phyloP scores from a whole-genome alignment of 2,329 filamentous ascomycete genomes.

The Anthostomella pinea region DNA sequence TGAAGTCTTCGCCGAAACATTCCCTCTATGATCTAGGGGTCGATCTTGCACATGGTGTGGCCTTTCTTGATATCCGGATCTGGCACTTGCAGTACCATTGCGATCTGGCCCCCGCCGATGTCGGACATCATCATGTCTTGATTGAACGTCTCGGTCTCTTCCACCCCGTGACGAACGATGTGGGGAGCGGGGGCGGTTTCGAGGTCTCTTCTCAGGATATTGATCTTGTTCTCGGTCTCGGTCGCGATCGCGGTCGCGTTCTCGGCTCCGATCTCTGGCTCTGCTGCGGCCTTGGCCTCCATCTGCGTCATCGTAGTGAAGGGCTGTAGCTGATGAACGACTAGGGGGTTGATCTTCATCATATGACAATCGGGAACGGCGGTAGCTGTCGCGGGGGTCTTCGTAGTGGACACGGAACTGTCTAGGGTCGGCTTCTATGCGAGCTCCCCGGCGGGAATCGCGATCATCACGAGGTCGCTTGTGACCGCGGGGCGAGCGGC shows the following conservation, averaged over 20 bases:
- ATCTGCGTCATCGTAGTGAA: conserved; percentile 51
- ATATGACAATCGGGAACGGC: conserved; percentile 48
- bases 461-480: conserved; percentile 67
- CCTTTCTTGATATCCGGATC: conserved; percentile 47
- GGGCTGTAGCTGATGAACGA: conserved; percentile 34
- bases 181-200: conserved; percentile 40
- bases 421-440: conserved; percentile 53
- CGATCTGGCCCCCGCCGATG: conserved; percentile 24
- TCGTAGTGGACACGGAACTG: conserved; percentile 63
- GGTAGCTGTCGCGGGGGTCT: conserved; percentile 47
- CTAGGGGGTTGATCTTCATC: conserved; percentile 53
- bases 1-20: conserved; percentile 57
- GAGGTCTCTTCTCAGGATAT: conserved; percentile 51
- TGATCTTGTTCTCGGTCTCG: conserved; percentile 51
- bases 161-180: conserved; percentile 25
- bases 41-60: conserved; percentile 49
- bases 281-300: conserved; percentile 37
- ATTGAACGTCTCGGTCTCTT: conserved; percentile 24
- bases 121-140: conserved; percentile 23
- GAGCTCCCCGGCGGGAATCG: conserved; percentile 42
- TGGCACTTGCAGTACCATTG: conserved; percentile 33
- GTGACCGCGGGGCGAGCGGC: conserved; percentile 61
- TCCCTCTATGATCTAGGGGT: conserved; percentile 60
- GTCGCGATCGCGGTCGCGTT: conserved; percentile 25
- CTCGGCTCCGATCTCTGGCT: conserved; percentile 26